Evolutionary conservation across 805 yeast species (phyloP).

Genomic region (Suhomyces canberraensis): DNA sequence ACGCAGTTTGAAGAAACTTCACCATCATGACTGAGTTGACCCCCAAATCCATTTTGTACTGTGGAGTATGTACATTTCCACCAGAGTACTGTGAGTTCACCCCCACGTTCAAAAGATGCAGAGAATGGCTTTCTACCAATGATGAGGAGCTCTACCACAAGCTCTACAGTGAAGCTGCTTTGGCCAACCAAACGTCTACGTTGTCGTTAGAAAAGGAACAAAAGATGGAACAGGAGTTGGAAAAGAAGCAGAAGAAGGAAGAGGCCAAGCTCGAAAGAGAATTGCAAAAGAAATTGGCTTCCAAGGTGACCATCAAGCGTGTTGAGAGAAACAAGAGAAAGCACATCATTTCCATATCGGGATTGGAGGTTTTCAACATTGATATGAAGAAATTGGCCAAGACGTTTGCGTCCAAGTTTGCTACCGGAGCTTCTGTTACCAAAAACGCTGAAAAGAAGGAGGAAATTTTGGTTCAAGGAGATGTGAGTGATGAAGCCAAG

Average conservation of each 20-base stretch:
- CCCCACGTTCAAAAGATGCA: constrained; percentile 74
- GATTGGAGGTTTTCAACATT: constrained; percentile 82
- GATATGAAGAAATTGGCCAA: constrained; percentile 90
- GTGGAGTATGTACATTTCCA: constrained; percentile 81
- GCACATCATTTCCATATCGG: constrained; percentile 80
- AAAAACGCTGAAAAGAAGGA: constrained; percentile 90
- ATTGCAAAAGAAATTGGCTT: constrained; percentile 68
- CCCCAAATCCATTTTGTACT: constrained; percentile 52
- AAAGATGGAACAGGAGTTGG: constrained; percentile 75
- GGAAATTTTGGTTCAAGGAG: constrained; percentile 91
- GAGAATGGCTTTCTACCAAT: constrained; percentile 68
- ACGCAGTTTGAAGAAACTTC: too few species aligned
- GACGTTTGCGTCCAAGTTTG: constrained; percentile 89
- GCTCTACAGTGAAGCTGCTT: constrained; percentile 59
- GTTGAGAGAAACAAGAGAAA: constrained; percentile 89
- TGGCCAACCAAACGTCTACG: constrained; percentile 55
- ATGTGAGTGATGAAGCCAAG: constrained; percentile 88
- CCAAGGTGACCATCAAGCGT: constrained; percentile 78
- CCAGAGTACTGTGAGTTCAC: constrained; percentile 93
- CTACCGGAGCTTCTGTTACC: constrained; percentile 92
- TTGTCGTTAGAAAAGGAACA: constrained; percentile 76
- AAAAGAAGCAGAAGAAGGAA: constrained; percentile 81
- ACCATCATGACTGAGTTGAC: constrained; percentile 31
- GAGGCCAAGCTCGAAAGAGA: constrained; percentile 84
- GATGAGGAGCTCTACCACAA: constrained; percentile 55